Base-by-base conservation (phyloP, 2,329 filamentous ascomycete species). In the Xylaria sp. region DNA sequence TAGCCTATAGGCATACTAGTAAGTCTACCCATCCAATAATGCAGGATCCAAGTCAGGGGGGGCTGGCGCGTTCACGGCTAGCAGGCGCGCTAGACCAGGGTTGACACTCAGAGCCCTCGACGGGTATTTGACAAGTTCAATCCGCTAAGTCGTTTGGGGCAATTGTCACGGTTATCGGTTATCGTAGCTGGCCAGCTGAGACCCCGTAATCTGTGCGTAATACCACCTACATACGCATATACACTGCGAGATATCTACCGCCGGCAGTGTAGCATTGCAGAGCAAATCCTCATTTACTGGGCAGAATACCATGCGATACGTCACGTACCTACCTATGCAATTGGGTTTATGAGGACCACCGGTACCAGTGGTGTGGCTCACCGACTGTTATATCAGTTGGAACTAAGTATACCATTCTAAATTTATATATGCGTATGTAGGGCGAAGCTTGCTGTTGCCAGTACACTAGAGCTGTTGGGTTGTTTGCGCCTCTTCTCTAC, bases 31-130 rank as follows among this genome's bases (percentile, higher is more conserved):
- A 27, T 47, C 42, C 33, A 59, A 25, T 60, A 69, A 60, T 63
- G 61, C 65, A 65, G 55, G 68, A 47, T 44, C n/a, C 60, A 57
- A 45, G 57, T 56, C 67, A 68, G 60, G 67, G 67, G 64, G 53
- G 54, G 56, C 54, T 47, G 55, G 58, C 65, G 56, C 56, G 47
- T 49, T 39, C 59, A 33, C 55, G 60, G 57, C 57, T 55, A 50
- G 60, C 29, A 61, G 56, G 51, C 53, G 25, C 61, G 64, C 67
- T 65, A 61, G 57, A 57, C 64, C 45, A 49, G 56, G 65, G 61
- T 56, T 11, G 33, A 55, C 44, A n/a, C 54, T 45, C 31, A 22
- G 55, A 60, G 17, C 63, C 58, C 57, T 29, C n/a, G 60, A 51
- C 47, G 29, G 45, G 29, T 15, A 38, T 29, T 51, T 15, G 45